Evolutionary conservation across 164 flowering plant species (phyloP).

Genomic region (Warburgia ugandensis): DNA sequence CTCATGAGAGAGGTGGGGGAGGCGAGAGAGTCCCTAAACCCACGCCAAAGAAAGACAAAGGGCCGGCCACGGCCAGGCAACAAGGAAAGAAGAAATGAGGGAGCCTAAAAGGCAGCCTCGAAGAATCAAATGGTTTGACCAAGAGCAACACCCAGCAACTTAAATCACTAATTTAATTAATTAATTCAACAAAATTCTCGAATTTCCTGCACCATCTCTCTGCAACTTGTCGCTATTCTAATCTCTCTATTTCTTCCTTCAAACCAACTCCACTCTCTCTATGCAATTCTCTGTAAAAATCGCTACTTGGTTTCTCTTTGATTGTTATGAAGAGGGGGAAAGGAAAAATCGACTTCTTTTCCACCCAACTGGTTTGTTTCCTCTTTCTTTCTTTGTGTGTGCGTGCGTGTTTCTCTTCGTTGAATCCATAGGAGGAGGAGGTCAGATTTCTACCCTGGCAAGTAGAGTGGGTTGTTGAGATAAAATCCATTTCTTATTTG

Average conservation of each 20-base stretch:
- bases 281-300: not conserved
- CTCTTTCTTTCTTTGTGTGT: too few species aligned
- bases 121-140: slow-evolving; percentile 26
- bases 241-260: not conserved
- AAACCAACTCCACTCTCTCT: not conserved
- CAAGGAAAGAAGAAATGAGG: not conserved
- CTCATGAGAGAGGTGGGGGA: not conserved
- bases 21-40: not conserved
- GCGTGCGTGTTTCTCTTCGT: too few species aligned
- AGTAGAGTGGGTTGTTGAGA: too few species aligned
- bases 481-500: too few species aligned
- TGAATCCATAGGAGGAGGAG: too few species aligned
- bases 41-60: slow-evolving; percentile 1
- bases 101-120: slow-evolving; percentile 5
- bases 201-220: slow-evolving; percentile 8
- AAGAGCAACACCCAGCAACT: slow-evolving; percentile 6
- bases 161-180: not conserved
- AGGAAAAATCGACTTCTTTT: not conserved
- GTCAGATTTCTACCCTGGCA: too few species aligned
- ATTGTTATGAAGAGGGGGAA: not conserved
- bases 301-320: not conserved
- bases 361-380: too few species aligned
- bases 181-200: slow-evolving; percentile 1
- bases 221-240: slow-evolving; percentile 9
- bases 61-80: not conserved